Evolutionary conservation across 495 filamentous ascomycete genomes (phyloP), one percentile per base, ranked within the genome.

Genomic region (Podospora pseudopauciseta): DNA sequence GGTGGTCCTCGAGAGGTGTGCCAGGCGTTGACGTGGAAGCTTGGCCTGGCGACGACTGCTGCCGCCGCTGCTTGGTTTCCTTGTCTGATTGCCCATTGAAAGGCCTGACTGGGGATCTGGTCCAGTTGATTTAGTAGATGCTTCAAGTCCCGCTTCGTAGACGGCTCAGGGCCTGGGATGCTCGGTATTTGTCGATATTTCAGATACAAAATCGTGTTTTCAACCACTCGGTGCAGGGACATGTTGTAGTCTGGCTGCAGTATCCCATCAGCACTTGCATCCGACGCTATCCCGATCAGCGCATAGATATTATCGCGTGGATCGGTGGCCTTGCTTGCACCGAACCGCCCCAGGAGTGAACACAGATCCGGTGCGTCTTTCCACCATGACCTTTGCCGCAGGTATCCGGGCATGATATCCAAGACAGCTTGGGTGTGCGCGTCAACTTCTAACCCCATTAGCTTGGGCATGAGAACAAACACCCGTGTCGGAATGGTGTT

Each of bases 271-370:
- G 26, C 26, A 34, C 58, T 30, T 19, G 67, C 58, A 63, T 71
- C 69, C 5, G 70, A 68, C 26, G 75, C 71, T 30, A 81, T 75
- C 2, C 74, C 73, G 0, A 81, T 70, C 26, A 81, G 53, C 5
- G 79, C 79, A 65, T 80, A 81, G 0, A 81, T 72, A 0, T 64
- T 74, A 64, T 81, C 79, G 6, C 76, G 73, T 0, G 54, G 23
- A n/a, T 78, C 66, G 1, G n/a, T 70, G 0, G 79, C 78, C 68
- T 77, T 26, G 64, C 76, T 76, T n/a, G 27, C 19, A 3, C 64
- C 5, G 63, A 80, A 80, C 13, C 73, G 77, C 6, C 49, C 0
- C 7, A 81, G 67, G 1, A 81, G 68, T n/a, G 70, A 73, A 15
- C 72, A 54, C 9, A 81, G 75, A 19, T 72, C 39, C 23, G 67